phyloP scores from a whole-genome alignment of 768 basidiomycete genomes.

The Filobasidium floriforme region DNA sequence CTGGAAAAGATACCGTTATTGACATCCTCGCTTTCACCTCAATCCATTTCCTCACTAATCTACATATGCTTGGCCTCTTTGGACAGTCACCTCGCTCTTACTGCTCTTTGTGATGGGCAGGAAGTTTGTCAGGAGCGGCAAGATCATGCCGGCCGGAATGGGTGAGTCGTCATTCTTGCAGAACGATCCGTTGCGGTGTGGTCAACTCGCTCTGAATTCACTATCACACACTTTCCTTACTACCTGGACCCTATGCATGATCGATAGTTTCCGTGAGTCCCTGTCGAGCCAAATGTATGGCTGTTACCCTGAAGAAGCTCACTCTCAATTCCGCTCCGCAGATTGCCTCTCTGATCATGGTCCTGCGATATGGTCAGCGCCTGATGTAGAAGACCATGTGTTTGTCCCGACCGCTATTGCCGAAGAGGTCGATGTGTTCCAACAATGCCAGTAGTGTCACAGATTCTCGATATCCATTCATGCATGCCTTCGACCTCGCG shows the following conservation, averaged over 20 bases:
- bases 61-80: not conserved
- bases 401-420: not conserved
- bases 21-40: not conserved
- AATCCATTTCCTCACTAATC: not conserved
- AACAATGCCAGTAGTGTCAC: not conserved
- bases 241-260: not conserved
- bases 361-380: slow-evolving; percentile 25
- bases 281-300: not conserved
- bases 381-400: slow-evolving; percentile 14
- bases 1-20: too few relatives aligned
- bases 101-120: slow-evolving; percentile 27
- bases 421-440: not conserved
- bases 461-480: not conserved
- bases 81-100: not conserved
- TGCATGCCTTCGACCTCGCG: too few relatives aligned
- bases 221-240: not conserved
- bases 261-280: slow-evolving; percentile 14
- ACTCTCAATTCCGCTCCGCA: slow-evolving; percentile 2
- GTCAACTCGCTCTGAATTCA: too few relatives aligned
- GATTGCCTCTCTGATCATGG: slow-evolving; percentile 24
- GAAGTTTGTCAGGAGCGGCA: slow-evolving; percentile 19
- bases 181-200: too few relatives aligned
- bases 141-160: slow-evolving; percentile 32
- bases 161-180: slow-evolving; percentile 9
- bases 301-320: slow-evolving; percentile 4